Conservation (phyloP, 192 early-diverging fungal genomes). For the Umbelopsis ramanniana region DNA sequence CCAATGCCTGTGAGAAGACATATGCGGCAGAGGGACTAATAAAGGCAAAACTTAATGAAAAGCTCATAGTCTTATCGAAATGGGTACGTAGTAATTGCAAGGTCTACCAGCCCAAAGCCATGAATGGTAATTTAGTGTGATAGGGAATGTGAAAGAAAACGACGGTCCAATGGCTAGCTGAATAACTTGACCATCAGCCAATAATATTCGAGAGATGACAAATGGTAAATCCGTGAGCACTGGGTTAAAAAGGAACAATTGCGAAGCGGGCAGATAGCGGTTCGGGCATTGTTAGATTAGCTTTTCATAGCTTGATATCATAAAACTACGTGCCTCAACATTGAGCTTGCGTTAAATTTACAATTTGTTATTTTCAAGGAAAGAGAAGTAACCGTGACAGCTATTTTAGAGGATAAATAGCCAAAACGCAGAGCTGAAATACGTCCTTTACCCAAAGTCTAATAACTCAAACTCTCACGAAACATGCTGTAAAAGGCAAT, state of each 20-base stretch:
- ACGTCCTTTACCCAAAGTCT: not conserved
- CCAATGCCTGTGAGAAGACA: too few relatives aligned
- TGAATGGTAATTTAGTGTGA: constrained; percentile 2
- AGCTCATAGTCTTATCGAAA: too few relatives aligned
- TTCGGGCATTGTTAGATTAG: constrained; percentile 4
- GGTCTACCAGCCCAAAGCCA: not conserved
- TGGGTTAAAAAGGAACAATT: not conserved
- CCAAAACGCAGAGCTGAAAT: not conserved
- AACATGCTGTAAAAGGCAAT: constrained; percentile 1
- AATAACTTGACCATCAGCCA: not conserved
- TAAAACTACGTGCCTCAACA: too few relatives aligned
- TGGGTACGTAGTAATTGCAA: too few relatives aligned
- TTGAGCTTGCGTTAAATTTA: not conserved
- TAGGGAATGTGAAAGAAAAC: not conserved
- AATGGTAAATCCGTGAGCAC: constrained; percentile 11
- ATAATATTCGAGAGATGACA: constrained; percentile 18
- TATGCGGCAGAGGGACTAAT: too few relatives aligned
- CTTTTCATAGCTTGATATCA: not conserved
- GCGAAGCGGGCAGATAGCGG: constrained; percentile 13
- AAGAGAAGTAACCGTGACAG: not conserved
- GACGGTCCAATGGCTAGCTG: not conserved
- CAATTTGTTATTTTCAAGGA: constrained; percentile 1
- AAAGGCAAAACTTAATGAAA: too few relatives aligned
- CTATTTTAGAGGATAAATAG: not conserved
- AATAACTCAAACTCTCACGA: constrained; percentile 6